phyloP scores from a whole-genome alignment of 371 early-diverging fungal species.

The Fennellomyces sp. region DNA sequence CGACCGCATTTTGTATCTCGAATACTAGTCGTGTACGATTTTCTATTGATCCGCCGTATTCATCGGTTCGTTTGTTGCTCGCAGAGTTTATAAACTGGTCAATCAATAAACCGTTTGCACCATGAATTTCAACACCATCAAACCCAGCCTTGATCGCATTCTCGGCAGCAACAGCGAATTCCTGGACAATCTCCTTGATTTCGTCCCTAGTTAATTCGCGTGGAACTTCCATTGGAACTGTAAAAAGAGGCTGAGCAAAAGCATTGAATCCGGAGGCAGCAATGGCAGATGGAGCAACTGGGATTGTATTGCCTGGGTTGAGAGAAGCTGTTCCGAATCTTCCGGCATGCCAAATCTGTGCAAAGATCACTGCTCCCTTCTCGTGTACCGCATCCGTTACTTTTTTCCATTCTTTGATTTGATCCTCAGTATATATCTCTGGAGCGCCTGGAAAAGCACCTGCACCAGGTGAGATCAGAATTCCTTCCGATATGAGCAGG shows the following conservation, averaged over 20 bases:
- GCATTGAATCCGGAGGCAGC: conserved; percentile 14
- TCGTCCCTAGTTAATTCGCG: conserved; percentile 62
- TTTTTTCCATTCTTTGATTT: conserved; percentile 60
- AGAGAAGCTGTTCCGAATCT: conserved; percentile 15
- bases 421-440: conserved; percentile 52
- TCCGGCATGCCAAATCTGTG: conserved; percentile 42
- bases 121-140: too few relatives aligned
- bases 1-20: conserved; percentile 44
- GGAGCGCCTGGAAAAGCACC: conserved; percentile 38
- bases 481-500: conserved; percentile 61
- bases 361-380: conserved; percentile 56
- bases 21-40: conserved; percentile 52
- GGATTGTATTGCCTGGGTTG: too few relatives aligned
- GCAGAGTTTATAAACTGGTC: conserved; percentile 38
- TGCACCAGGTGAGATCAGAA: conserved; percentile 42
- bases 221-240: conserved; percentile 46
- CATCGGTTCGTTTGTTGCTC: conserved; percentile 62
- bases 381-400: conserved; percentile 61
- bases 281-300: conserved; percentile 19
- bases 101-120: conserved; percentile 65
- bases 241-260: background rate
- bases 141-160: conserved; percentile 50
- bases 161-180: conserved; percentile 58
- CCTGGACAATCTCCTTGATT: conserved; percentile 58
- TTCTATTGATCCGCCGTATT: conserved; percentile 56